Base-by-base conservation (phyloP, 768 basidiomycete species). In the Boletus sp. region DNA sequence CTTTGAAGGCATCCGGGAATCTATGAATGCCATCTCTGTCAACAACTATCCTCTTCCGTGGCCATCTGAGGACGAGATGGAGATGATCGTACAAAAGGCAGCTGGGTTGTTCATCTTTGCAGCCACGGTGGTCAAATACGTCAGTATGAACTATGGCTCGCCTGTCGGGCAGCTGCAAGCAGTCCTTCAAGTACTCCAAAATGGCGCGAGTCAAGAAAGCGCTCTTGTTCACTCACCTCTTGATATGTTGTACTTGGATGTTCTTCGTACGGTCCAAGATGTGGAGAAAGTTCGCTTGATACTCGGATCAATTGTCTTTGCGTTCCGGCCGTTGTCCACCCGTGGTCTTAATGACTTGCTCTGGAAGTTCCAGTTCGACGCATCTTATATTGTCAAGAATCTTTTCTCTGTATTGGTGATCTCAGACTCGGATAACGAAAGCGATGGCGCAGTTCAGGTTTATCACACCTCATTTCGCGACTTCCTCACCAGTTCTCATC, bases 41-140 rank as follows among this genome's bases (percentile, higher is more conserved):
- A 41, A 35, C 17, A 39, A 10, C 6, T 29, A 9, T 14, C 28
- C 51, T 39, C 15, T 35, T 4, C 58, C 54, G 2, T 70, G 70
- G 70, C 66, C 69, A 4, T 53, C 66, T 8, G 60, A 59, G 2
- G 56, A 62, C 12, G 69, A 64, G 15, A 44, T 70, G 24, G 60
- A 64, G n/a, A 37, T 17, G 30, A 50, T 61, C 4, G 62, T 70
- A 10, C 39, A 60, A 17, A 61, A 59, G 15, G 56, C 69, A 3
- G 59, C 62, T 7, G 65, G 70, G 2, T 60, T 71, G 32, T 72
- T 72, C 30, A 66, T 70, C 14, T 69, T 67, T 49, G 58, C 70
- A 28, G 61, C 66, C 9, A 70, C 70, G 2, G 64, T 71, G 33
- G 54, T 71, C 42, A 67, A 64, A 41, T 69, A 66, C 39, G 55